phyloP scores from a whole-genome alignment of 805 yeast genomes.

The Saccharomycopsis oosterbeekiorum region DNA sequence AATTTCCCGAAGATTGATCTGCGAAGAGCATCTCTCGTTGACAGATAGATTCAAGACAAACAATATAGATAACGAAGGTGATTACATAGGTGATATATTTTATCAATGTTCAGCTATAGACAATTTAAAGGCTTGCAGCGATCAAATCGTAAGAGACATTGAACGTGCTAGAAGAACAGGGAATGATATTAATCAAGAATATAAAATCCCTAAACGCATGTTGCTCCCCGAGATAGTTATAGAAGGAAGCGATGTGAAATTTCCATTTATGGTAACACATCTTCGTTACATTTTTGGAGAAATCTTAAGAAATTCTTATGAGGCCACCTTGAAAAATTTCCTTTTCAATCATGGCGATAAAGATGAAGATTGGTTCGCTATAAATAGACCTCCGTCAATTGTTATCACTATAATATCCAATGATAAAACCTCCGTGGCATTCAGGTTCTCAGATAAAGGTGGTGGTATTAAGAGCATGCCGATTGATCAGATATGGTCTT shows the following conservation, averaged over 20 bases:
- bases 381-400: constrained; percentile 57
- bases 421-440: constrained; percentile 47
- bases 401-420: constrained; percentile 63
- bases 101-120: constrained; percentile 67
- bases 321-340: constrained; percentile 58
- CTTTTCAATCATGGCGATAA: constrained; percentile 15
- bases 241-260: constrained; percentile 59
- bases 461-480: constrained; percentile 68
- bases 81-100: constrained; percentile 69
- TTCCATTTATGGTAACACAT: constrained; percentile 82
- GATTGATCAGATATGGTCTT: constrained; percentile 70
- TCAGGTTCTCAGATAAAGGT: constrained; percentile 81
- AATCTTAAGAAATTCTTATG: constrained; percentile 73
- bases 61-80: constrained; percentile 32
- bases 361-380: constrained; percentile 9
- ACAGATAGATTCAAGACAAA: constrained; percentile 46
- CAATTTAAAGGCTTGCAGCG: constrained; percentile 47
- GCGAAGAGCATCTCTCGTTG: constrained; percentile 82
- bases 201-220: constrained; percentile 40
- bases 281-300: constrained; percentile 82
- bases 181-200: constrained; percentile 18
- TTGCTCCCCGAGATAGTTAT: constrained; percentile 64
- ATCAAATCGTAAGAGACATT: constrained; percentile 37
- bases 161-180: constrained; percentile 25
- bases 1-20: constrained; percentile 80